phyloP scores from a whole-genome alignment of 2,329 filamentous ascomycete species.

The Fusarium temperatum region DNA sequence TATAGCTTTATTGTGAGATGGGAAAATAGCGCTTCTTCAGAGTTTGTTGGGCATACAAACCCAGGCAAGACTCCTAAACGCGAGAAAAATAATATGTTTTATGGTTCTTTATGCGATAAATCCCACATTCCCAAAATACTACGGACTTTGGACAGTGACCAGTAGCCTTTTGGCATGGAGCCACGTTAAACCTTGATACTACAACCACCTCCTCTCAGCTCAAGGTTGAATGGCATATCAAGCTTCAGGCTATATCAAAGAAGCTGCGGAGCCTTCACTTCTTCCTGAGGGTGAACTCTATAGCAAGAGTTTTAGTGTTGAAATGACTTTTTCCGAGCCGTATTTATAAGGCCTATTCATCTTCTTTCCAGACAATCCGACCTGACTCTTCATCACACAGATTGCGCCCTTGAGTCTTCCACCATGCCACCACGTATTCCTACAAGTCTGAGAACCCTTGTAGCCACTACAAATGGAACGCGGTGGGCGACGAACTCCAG shows the following conservation, averaged over 20 bases:
- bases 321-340: not conserved
- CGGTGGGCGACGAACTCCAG: not conserved
- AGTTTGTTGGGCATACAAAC: too few relatives aligned
- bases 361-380: too few relatives aligned
- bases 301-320: not conserved
- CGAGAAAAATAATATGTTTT: rapidly evolving
- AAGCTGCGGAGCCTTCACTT: rapidly evolving
- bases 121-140: too few relatives aligned
- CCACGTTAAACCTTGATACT: not conserved
- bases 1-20: not conserved
- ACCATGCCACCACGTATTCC: not conserved
- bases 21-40: not conserved
- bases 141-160: too few relatives aligned
- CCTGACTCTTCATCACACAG: not conserved
- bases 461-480: rapidly evolving
- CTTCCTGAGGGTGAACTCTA: not conserved
- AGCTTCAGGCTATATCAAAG: not conserved
- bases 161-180: not conserved
- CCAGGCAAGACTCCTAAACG: not conserved
- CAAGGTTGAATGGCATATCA: not conserved
- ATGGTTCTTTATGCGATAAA: rapidly evolving
- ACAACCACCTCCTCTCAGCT: not conserved
- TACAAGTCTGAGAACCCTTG: not conserved
- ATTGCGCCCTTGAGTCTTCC: not conserved
- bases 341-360: rapidly evolving